Evolutionary conservation across 164 flowering plant species (phyloP), one percentile per base, ranked within the genome.

Genomic region (Aristolochia contorta): DNA sequence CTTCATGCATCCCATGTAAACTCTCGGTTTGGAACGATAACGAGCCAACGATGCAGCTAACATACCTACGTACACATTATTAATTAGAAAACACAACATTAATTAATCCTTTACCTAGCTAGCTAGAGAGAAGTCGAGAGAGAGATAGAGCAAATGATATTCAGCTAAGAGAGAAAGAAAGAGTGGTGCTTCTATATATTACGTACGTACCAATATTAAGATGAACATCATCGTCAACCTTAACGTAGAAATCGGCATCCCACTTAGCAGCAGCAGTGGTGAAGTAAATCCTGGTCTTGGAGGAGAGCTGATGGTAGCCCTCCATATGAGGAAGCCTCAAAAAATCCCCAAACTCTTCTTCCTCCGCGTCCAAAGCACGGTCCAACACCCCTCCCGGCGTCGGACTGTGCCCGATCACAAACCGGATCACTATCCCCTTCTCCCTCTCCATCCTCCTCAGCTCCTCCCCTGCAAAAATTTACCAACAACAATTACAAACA

Each of bases 1-100:
- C 64, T 91, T 91, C 97, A 91, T 88, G 83, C 96, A 91, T 0
- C 95, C 95, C 22, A 90, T 82, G 57, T 90, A 90, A 0, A 79
- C 49, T 57, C 86, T 73, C 0, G 93, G 89, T 41, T 83, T 83
- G 1, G 74, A 63, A 27, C 79, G 63, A 64, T 87, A 60, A 41
- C 59, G 64, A 6, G 84, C 78, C 14, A 91, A 74, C 1, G 82
- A 71, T 6, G 51, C 77, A 23, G 37, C 82, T 0, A 91, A 72
- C 74, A 59, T 78, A 5, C 92, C 96, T 89, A 30, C 61, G 58
- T 5, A 25, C 16, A 16, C 10, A 16, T 25, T 32, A 3, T 15
- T 2, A n/a, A n/a, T n/a, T n/a, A n/a, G n/a, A n/a, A n/a, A n/a
- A n/a, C n/a, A n/a, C n/a, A n/a, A n/a, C n/a, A n/a, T n/a, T n/a